A percentile compares a stretch with the other conserved stretches of the same genome.
Conservation (phyloP, 495 filamentous ascomycete genomes). For the Rhypophila decipiens region DNA sequence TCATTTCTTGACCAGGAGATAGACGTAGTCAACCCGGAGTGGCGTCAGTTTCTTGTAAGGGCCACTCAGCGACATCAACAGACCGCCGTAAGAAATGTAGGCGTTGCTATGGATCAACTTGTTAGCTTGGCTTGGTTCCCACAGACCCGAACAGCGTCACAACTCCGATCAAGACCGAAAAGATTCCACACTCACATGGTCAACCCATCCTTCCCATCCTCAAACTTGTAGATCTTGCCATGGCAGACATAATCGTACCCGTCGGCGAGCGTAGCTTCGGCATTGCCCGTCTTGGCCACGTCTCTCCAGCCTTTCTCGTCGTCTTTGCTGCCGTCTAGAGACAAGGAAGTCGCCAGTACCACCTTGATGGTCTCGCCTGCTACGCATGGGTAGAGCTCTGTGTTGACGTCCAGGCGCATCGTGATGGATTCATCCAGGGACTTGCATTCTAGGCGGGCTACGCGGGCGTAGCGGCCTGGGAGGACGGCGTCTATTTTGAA, state of each 20-base stretch:
- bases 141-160: not conserved
- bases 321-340: constrained; percentile 73
- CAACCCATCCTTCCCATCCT: constrained; percentile 71
- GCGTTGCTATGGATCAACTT: constrained; percentile 58
- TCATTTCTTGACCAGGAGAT: constrained; percentile 74
- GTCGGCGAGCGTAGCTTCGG: constrained; percentile 74
- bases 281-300: constrained; percentile 44
- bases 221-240: constrained; percentile 96
- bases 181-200: constrained; percentile 93
- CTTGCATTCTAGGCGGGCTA: constrained; percentile 68
- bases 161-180: constrained; percentile 7
- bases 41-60: constrained; percentile 94
- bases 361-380: constrained; percentile 69
- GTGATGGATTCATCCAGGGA: constrained; percentile 63
- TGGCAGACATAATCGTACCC: constrained; percentile 96
- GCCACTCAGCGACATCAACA: constrained; percentile 84
- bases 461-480: constrained; percentile 88
- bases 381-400: constrained; percentile 74
- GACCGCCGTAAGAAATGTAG: constrained; percentile 85
- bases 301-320: constrained; percentile 74
- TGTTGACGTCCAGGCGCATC: constrained; percentile 90
- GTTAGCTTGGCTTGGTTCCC: not conserved
- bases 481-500: constrained; percentile 77
- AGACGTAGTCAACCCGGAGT: constrained; percentile 84
- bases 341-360: constrained; percentile 74